phyloP scores from a whole-genome alignment of 371 early-diverging fungal genomes.

The Mortierella sp. region DNA sequence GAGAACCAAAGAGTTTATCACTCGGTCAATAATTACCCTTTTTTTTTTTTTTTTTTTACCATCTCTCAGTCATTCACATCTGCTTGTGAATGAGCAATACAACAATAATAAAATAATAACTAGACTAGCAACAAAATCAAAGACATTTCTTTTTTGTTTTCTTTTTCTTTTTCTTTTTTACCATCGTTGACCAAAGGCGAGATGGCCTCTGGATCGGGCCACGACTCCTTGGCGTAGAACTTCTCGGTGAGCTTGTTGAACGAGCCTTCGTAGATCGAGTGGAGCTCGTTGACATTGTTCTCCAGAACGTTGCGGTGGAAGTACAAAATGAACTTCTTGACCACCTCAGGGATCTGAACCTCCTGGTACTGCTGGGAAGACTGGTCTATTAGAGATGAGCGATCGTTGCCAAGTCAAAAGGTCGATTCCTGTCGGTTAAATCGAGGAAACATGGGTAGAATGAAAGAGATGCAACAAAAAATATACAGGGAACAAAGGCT shows the following conservation, averaged over 20 bases:
- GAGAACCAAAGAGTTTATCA: neutral
- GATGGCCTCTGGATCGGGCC: slow-evolving; percentile 93
- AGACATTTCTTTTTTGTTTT: neutral
- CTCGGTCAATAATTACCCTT: too few species aligned
- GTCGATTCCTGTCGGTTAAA: too few species aligned
- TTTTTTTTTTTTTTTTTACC: too few species aligned
- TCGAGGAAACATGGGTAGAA: slow-evolving; percentile 31
- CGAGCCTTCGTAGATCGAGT: slow-evolving; percentile 88
- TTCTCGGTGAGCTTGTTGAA: slow-evolving; percentile 94
- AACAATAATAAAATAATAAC: slow-evolving; percentile 7
- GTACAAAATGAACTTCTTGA: slow-evolving; percentile 85
- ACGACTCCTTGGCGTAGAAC: slow-evolving; percentile 87
- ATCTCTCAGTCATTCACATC: too few species aligned
- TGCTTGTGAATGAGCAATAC: neutral
- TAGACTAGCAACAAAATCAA: neutral
- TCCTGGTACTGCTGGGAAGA: slow-evolving; percentile 58
- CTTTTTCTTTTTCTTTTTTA: slow-evolving; percentile 37
- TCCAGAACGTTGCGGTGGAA: slow-evolving; percentile 84
- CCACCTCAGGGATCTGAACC: slow-evolving; percentile 81
- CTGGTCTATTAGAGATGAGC: slow-evolving; percentile 39
- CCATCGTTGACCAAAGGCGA: slow-evolving; percentile 88
- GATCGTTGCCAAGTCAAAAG: too few species aligned
- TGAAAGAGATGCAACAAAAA: slow-evolving; percentile 8
- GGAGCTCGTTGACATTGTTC: slow-evolving; percentile 86
- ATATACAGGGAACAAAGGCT: neutral